phyloP scores from a whole-genome alignment of 768 basidiomycete species.

The Naganishia kalamii region DNA sequence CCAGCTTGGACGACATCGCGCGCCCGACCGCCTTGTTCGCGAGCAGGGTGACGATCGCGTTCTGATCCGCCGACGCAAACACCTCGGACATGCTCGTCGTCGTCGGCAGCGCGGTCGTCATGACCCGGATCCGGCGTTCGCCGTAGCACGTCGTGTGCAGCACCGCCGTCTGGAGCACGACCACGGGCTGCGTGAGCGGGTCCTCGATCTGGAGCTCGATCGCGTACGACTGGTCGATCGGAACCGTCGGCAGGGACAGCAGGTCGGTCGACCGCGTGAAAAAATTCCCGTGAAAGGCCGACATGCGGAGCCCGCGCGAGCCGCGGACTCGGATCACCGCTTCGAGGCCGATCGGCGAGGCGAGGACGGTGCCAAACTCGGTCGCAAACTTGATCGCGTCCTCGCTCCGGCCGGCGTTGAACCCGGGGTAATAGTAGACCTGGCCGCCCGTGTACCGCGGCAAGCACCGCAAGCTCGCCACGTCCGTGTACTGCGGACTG shows the following conservation, averaged over 20 bases:
- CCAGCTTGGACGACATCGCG: conserved; percentile 73
- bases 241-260: conserved; percentile 92
- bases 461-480: conserved; percentile 81
- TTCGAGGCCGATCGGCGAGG: conserved; percentile 91
- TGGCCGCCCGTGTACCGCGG: conserved; percentile 97
- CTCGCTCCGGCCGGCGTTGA: conserved; percentile 87
- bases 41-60: conserved; percentile 73
- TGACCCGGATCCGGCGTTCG: conserved; percentile 84
- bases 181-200: conserved; percentile 78
- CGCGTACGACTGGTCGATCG: conserved; percentile 88
- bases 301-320: conserved; percentile 86
- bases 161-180: conserved; percentile 89
- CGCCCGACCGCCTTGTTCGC: conserved; percentile 92
- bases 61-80: conserved; percentile 82
- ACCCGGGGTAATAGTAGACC: conserved; percentile 96
- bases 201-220: conserved; percentile 96
- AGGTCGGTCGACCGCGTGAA: conserved; percentile 96
- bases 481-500: conserved; percentile 86
- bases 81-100: conserved; percentile 81
- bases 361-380: conserved; percentile 87
- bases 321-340: conserved; percentile 97
- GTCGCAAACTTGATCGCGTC: conserved; percentile 98
- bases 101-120: conserved; percentile 79
- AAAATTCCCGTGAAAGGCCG: conserved; percentile 97
- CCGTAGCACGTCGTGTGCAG: conserved; percentile 87